These are phyloP conservation scores for Apophysomyces elegans DNA, from an alignment of 371 early-diverging fungal species.

Conservation along the genomic window DNA sequence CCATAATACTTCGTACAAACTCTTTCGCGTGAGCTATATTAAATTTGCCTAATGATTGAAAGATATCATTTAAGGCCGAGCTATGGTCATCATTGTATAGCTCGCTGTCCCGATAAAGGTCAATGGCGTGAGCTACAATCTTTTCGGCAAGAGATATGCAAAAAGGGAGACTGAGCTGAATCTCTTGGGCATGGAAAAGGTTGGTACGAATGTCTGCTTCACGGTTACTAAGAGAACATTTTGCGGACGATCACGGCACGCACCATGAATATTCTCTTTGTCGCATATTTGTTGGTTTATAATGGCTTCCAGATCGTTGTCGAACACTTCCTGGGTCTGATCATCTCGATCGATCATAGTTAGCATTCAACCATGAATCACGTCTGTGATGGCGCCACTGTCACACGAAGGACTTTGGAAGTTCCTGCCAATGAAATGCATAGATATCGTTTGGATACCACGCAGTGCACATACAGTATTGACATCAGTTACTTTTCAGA, in stretches of 20 bases:
- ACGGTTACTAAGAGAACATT: neutral
- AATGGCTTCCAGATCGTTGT: neutral
- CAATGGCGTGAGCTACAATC: neutral
- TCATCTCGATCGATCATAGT: slow-evolving; percentile 1
- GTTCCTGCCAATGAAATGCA: neutral
- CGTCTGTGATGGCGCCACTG: neutral
- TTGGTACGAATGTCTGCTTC: slow-evolving; percentile 7
- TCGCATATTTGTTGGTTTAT: slow-evolving; percentile 6
- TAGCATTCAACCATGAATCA: neutral
- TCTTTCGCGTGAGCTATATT: slow-evolving; percentile 1
- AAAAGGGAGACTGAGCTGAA: slow-evolving; percentile 4
- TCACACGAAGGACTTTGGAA: neutral
- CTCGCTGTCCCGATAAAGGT: neutral
- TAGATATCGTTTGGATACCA: too few relatives aligned
- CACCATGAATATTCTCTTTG: neutral
- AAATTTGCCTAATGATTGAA: neutral
- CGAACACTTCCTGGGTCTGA: neutral
- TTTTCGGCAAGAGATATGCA: neutral
- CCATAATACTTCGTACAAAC: neutral
- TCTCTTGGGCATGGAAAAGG: neutral
- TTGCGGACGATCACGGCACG: neutral
- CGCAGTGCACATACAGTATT: too few relatives aligned
- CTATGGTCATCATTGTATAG: neutral
- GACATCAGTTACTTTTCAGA: too few relatives aligned
- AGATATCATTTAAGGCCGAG: slow-evolving; percentile 1